A percentile compares a stretch with the other conserved stretches of the same genome.
These are phyloP conservation scores for Ilyonectria sp. DNA, from an alignment of 2,329 filamentous ascomycete genomes.

Conservation along the genomic window DNA sequence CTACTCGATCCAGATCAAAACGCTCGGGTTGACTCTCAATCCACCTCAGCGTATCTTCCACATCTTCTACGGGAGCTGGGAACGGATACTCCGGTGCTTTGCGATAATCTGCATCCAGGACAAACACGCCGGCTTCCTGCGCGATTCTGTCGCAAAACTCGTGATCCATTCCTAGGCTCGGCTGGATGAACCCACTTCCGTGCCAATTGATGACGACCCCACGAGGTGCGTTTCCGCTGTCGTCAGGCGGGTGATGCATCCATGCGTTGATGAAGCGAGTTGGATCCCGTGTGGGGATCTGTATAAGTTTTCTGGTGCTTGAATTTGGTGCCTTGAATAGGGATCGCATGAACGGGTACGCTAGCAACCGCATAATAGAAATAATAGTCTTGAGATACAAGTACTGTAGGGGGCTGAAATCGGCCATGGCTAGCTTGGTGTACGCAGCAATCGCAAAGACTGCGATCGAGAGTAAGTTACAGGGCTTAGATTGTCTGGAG, in stretches of 20 bases:
- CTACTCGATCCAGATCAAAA: conserved; percentile 23
- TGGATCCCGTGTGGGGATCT: conserved; percentile 23
- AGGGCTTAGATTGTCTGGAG: background rate
- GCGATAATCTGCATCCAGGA: conserved; percentile 30
- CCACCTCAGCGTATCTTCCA: conserved; percentile 22
- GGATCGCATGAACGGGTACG: background rate
- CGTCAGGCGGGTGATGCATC: background rate
- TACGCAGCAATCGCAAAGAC: background rate
- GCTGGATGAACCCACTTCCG: conserved; percentile 28
- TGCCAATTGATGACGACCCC: conserved; percentile 26
- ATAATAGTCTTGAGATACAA: background rate
- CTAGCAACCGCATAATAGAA: background rate
- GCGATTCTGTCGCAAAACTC: conserved; percentile 17
- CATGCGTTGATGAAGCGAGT: conserved; percentile 11
- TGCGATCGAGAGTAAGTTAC: background rate
- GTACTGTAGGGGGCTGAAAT: background rate
- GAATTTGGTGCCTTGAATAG: background rate
- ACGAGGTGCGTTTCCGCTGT: background rate
- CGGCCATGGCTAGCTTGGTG: background rate
- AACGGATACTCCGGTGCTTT: conserved; percentile 23
- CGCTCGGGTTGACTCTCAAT: conserved; percentile 7
- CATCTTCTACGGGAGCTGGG: conserved; percentile 19
- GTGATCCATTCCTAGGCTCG: conserved; percentile 5
- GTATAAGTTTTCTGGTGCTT: conserved; percentile 1
- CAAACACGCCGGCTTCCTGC: background rate